These are phyloP conservation scores for Microstroma glucosiphilum DNA, from an alignment of 1,284 basidiomycete species.

Conservation along the genomic window DNA sequence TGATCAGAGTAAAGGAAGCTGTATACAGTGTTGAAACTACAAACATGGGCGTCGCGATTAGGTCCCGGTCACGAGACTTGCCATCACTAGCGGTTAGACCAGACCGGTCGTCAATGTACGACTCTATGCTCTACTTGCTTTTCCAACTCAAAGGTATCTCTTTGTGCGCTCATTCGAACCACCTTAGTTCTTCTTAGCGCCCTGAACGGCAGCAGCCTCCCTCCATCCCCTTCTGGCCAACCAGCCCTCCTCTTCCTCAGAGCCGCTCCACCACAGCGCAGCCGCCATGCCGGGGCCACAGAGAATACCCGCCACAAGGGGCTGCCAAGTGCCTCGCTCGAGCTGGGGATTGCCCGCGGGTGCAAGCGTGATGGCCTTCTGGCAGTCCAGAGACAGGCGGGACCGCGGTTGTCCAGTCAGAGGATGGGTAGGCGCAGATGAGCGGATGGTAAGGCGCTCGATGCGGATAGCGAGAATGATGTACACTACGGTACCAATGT, in stretches of 20 bases:
- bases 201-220: neutral
- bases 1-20: too few relatives aligned
- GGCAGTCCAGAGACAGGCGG: neutral
- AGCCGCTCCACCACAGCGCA: conserved; percentile 2
- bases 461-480: neutral
- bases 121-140: too few relatives aligned
- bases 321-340: neutral
- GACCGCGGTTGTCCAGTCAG: neutral
- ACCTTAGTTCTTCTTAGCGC: neutral
- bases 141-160: too few relatives aligned
- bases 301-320: neutral
- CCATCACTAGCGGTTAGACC: too few relatives aligned
- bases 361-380: conserved; percentile 2
- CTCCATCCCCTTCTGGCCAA: conserved; percentile 2
- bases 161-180: too few relatives aligned
- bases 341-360: neutral
- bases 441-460: neutral
- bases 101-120: too few relatives aligned
- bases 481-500: neutral
- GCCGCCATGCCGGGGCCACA: conserved; percentile 1
- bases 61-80: too few relatives aligned
- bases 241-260: conserved; percentile 3
- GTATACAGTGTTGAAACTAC: too few relatives aligned
- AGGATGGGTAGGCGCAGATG: neutral
- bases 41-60: too few relatives aligned